Conservation (phyloP, 2,329 filamentous ascomycete genomes). For the Didymellaceae sp. region DNA sequence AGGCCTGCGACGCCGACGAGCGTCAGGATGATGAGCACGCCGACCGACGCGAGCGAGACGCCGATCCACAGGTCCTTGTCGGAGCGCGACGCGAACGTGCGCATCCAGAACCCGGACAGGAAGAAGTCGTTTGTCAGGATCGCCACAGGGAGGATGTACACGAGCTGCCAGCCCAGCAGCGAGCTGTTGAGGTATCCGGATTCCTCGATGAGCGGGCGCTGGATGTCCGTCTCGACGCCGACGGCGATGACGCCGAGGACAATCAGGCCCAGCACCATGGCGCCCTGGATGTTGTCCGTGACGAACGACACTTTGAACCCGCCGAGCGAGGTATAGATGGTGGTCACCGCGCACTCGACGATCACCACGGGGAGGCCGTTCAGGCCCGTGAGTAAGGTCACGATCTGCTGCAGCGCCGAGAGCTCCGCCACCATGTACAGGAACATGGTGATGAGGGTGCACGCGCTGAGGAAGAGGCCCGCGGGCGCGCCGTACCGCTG, state of each 20-base stretch:
- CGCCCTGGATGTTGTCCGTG: conserved; percentile 81
- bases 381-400: conserved; percentile 75
- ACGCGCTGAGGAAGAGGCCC: conserved; percentile 75
- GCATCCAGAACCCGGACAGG: conserved; percentile 82
- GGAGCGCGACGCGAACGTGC: conserved; percentile 79
- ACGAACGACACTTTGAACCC: conserved; percentile 85
- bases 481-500: conserved; percentile 75
- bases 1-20: conserved; percentile 76
- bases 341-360: conserved; percentile 78
- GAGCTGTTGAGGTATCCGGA: conserved; percentile 73
- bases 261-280: conserved; percentile 77
- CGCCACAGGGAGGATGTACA: conserved; percentile 83
- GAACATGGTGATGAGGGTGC: conserved; percentile 82
- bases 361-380: conserved; percentile 77
- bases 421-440: conserved; percentile 87
- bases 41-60: conserved; percentile 68
- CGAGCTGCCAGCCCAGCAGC: conserved; percentile 81
- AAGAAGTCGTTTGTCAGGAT: conserved; percentile 88
- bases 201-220: conserved; percentile 69
- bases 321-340: conserved; percentile 82
- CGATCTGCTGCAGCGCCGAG: conserved; percentile 79
- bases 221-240: conserved; percentile 75
- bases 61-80: conserved; percentile 81
- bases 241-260: conserved; percentile 80
- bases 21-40: conserved; percentile 71